Conservation (phyloP, 2,329 filamentous ascomycete species). For the Pseudogymnoascus sp. region DNA sequence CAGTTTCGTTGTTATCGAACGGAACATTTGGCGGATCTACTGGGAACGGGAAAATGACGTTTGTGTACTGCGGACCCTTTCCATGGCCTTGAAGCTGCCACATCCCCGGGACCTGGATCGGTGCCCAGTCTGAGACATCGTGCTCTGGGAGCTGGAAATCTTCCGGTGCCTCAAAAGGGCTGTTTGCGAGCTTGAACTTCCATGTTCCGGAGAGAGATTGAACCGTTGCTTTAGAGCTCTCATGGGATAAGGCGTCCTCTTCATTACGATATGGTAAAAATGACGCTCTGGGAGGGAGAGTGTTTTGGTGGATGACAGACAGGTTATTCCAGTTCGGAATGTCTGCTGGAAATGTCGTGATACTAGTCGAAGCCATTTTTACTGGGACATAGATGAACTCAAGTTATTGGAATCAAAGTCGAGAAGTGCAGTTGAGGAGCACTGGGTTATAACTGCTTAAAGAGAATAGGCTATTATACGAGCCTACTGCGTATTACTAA, state of each 20-base stretch:
- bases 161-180: constrained; percentile 23
- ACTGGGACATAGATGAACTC: neutral
- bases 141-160: constrained; percentile 17
- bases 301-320: constrained; percentile 52
- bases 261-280: constrained; percentile 48
- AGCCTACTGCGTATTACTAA: neutral
- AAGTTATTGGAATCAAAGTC: neutral
- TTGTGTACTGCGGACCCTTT: constrained; percentile 46
- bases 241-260: constrained; percentile 40
- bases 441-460: neutral
- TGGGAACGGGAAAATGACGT: constrained; percentile 47
- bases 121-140: constrained; percentile 35
- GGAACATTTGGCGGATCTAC: constrained; percentile 48
- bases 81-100: constrained; percentile 53
- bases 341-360: constrained; percentile 21
- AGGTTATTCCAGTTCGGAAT: constrained; percentile 57
- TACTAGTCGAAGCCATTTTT: neutral
- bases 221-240: constrained; percentile 35
- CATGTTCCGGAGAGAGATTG: constrained; percentile 27
- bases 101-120: constrained; percentile 46
- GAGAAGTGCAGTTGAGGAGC: neutral
- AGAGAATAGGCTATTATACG: neutral
- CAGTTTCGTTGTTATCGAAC: constrained; percentile 45
- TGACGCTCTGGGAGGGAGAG: constrained; percentile 48
- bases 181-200: constrained; percentile 24